Evolutionary conservation across 2,329 filamentous ascomycete species (phyloP).

Genomic region (Nakataea oryzae): DNA sequence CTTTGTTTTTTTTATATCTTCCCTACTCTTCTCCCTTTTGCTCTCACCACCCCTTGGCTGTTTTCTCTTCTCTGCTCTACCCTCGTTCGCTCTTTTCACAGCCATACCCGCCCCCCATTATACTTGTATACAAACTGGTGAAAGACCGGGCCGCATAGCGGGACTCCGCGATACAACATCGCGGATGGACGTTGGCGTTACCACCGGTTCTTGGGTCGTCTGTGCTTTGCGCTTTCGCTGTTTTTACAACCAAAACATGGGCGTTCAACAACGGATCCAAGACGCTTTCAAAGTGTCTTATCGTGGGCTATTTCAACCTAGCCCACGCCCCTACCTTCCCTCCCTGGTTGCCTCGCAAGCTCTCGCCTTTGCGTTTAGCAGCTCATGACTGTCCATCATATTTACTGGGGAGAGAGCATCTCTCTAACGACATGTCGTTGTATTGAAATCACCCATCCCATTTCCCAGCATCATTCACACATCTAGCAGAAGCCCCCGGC

Average conservation of each 20-base stretch:
- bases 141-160: slow-evolving; percentile 17
- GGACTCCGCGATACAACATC: slow-evolving; percentile 65
- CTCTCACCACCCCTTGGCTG: background rate
- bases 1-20: slow-evolving; percentile 5
- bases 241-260: slow-evolving; percentile 82
- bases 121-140: background rate
- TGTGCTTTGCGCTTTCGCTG: slow-evolving; percentile 62
- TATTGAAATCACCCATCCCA: background rate
- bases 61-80: background rate
- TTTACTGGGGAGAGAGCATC: no score
- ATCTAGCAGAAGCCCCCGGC: no score
- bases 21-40: slow-evolving; percentile 5
- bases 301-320: slow-evolving; percentile 58
- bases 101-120: background rate
- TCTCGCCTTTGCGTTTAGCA: slow-evolving; percentile 2
- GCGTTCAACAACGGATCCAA: slow-evolving; percentile 69
- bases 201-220: slow-evolving; percentile 43
- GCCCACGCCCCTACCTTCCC: slow-evolving; percentile 25
- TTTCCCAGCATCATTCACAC: no score
- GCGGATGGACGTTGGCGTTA: slow-evolving; percentile 21
- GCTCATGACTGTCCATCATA: no score
- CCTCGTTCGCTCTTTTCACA: background rate
- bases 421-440: background rate
- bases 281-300: slow-evolving; percentile 43
- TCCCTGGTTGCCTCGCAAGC: slow-evolving; percentile 12